Conservation (phyloP, 2,329 filamentous ascomycete genomes). For the Erysiphe pulchra region DNA sequence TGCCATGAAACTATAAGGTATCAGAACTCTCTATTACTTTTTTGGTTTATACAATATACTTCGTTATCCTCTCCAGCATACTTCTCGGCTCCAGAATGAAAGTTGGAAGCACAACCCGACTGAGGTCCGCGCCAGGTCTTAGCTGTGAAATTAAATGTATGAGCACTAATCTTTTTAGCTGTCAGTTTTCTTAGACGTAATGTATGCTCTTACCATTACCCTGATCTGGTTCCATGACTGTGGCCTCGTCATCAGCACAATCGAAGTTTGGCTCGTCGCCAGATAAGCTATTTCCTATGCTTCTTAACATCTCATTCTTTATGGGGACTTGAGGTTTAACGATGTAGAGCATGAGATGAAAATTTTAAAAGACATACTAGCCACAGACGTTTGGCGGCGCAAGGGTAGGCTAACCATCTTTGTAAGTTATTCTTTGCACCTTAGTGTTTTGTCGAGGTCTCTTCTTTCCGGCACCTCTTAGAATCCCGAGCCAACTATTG, state of each 20-base stretch:
- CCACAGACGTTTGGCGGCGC: slow-evolving; percentile 20
- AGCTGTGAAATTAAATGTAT: slow-evolving; percentile 94
- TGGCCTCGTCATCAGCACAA: slow-evolving; percentile 43
- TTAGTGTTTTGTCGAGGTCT: too few species aligned
- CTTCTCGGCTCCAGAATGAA: slow-evolving; percentile 95
- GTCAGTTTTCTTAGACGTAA: neutral
- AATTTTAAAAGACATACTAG: slow-evolving; percentile 14
- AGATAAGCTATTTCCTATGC: slow-evolving; percentile 17
- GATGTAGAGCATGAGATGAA: slow-evolving; percentile 2
- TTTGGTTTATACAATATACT: slow-evolving; percentile 29
- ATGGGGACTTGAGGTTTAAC: neutral
- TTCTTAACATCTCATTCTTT: neutral
- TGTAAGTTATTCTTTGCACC: neutral
- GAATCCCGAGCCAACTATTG: too few species aligned
- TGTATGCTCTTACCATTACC: slow-evolving; percentile 47
- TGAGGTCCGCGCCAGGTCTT: slow-evolving; percentile 81
- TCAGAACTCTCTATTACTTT: slow-evolving; percentile 1
- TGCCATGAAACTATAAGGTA: slow-evolving; percentile 66
- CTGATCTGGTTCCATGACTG: slow-evolving; percentile 71
- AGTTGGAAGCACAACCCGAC: slow-evolving; percentile 78
- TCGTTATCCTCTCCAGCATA: slow-evolving; percentile 96
- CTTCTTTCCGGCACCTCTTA: too few species aligned
- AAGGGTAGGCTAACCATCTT: slow-evolving; percentile 10
- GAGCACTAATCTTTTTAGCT: slow-evolving; percentile 36
- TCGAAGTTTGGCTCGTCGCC: slow-evolving; percentile 12